These are phyloP conservation scores for Talaromyces borbonicus DNA, from an alignment of 495 filamentous ascomycete species.

Conservation along the genomic window DNA sequence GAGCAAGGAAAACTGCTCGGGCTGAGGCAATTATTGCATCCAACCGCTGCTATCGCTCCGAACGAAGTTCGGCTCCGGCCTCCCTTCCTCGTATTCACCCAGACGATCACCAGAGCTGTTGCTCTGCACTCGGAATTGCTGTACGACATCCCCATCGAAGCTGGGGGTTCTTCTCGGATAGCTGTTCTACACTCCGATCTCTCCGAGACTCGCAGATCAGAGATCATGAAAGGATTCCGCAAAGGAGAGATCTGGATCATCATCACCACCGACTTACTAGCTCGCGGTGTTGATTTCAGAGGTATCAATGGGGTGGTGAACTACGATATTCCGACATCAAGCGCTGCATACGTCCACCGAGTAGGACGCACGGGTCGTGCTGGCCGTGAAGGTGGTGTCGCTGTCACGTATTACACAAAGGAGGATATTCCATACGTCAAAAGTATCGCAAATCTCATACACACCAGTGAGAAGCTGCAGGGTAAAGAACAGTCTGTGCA, in stretches of 20 bases:
- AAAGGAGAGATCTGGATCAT: slow-evolving; percentile 92
- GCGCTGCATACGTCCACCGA: slow-evolving; percentile 85
- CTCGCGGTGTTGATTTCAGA: slow-evolving; percentile 84
- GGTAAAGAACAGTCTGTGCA: slow-evolving; percentile 47
- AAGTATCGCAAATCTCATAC: slow-evolving; percentile 85
- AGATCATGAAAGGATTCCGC: slow-evolving; percentile 81
- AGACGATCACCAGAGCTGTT: slow-evolving; percentile 81
- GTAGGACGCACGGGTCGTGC: slow-evolving; percentile 86
- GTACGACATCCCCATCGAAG: slow-evolving; percentile 86
- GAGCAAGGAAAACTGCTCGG: slow-evolving; percentile 91
- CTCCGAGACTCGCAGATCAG: slow-evolving; percentile 60
- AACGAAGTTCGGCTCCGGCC: slow-evolving; percentile 58
- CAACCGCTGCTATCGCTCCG: slow-evolving; percentile 47
- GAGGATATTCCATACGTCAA: slow-evolving; percentile 88
- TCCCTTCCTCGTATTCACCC: slow-evolving; percentile 89
- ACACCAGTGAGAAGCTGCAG: slow-evolving; percentile 60
- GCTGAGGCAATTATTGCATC: slow-evolving; percentile 84
- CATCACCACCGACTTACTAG: slow-evolving; percentile 86
- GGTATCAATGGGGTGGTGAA: slow-evolving; percentile 91
- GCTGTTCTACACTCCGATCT: slow-evolving; percentile 86
- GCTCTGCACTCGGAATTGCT: slow-evolving; percentile 83
- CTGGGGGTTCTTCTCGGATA: slow-evolving; percentile 75
- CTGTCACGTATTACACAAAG: slow-evolving; percentile 88
- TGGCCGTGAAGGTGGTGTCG: slow-evolving; percentile 79
- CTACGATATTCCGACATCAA: slow-evolving; percentile 87